Evolutionary conservation across 768 basidiomycete species (phyloP).

Genomic region (Xanthoconium stramineum): DNA sequence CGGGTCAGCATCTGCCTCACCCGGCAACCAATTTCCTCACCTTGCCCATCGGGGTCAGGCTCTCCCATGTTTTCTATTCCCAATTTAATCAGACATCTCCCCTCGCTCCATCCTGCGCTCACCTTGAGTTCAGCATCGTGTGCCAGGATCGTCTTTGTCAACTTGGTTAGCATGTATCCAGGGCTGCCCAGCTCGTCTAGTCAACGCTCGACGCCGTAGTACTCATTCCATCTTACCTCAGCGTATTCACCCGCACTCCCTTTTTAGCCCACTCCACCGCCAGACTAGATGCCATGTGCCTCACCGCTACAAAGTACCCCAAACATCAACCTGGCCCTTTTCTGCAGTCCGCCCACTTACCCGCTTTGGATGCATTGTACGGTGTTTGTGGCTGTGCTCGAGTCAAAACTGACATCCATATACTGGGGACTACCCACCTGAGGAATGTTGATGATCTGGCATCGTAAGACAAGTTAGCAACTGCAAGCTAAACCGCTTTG

Average conservation of each 20-base stretch:
- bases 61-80: conserved; percentile 78
- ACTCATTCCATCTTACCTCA: conserved; percentile 46
- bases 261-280: conserved; percentile 96
- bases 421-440: conserved; percentile 46
- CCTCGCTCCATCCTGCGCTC: neutral
- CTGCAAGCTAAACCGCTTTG: neutral
- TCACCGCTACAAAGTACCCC: conserved; percentile 57
- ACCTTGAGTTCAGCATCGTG: conserved; percentile 76
- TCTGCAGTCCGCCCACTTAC: conserved; percentile 33
- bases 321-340: conserved; percentile 3
- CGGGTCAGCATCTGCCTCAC: conserved; percentile 18
- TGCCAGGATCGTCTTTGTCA: conserved; percentile 80
- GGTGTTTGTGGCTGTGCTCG: conserved; percentile 74
- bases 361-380: conserved; percentile 95
- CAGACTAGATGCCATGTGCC: conserved; percentile 89
- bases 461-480: conserved; percentile 9
- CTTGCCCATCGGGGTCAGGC: conserved; percentile 81
- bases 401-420: neutral
- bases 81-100: neutral
- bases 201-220: neutral
- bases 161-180: conserved; percentile 91
- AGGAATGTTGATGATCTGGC: conserved; percentile 82
- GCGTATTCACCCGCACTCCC: conserved; percentile 79
- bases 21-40: conserved; percentile 34
- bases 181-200: conserved; percentile 46